A percentile compares a stretch with the other conserved stretches of the same genome.
Evolutionary conservation across 768 basidiomycete genomes (phyloP).

Genomic region (Cystobasidium tubakii): DNA sequence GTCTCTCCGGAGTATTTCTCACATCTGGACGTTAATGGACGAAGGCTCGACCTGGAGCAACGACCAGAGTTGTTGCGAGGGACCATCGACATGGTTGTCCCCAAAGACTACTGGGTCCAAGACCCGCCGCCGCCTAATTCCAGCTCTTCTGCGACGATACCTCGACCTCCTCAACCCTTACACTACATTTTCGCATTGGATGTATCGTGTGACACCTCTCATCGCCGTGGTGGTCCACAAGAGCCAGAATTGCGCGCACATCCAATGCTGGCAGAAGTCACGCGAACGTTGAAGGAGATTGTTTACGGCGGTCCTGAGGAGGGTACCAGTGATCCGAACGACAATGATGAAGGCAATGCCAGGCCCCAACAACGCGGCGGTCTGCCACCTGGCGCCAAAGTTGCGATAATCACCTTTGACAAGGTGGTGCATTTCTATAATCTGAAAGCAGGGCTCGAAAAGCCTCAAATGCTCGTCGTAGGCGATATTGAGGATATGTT

Average conservation of each 20-base stretch:
- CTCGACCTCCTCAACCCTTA: constrained; percentile 61
- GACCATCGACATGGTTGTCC: constrained; percentile 81
- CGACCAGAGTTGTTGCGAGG: constrained; percentile 84
- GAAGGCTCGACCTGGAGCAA: constrained; percentile 70
- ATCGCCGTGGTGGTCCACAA: constrained; percentile 56
- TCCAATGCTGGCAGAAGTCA: constrained; percentile 60
- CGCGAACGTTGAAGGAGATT: constrained; percentile 59
- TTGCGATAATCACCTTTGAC: constrained; percentile 83
- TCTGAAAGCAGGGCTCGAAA: constrained; percentile 60
- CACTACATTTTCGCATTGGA: constrained; percentile 82
- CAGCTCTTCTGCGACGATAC: constrained; percentile 52
- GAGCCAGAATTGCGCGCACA: constrained; percentile 23
- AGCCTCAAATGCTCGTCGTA: constrained; percentile 68
- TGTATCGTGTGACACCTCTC: constrained; percentile 61
- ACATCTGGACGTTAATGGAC: constrained; percentile 68
- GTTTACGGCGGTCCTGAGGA: constrained; percentile 59
- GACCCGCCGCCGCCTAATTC: constrained; percentile 47
- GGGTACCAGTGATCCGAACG: constrained; percentile 45
- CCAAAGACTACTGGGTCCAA: constrained; percentile 74
- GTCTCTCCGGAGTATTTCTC: constrained; percentile 77
- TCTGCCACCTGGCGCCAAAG: constrained; percentile 46
- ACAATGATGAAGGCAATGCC: constrained; percentile 39
- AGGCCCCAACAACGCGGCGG: constrained; percentile 10
- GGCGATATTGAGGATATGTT: constrained; percentile 90
- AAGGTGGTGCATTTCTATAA: constrained; percentile 77